Conservation (phyloP, 139 green algal species). For the Picocystis salinarum region DNA sequence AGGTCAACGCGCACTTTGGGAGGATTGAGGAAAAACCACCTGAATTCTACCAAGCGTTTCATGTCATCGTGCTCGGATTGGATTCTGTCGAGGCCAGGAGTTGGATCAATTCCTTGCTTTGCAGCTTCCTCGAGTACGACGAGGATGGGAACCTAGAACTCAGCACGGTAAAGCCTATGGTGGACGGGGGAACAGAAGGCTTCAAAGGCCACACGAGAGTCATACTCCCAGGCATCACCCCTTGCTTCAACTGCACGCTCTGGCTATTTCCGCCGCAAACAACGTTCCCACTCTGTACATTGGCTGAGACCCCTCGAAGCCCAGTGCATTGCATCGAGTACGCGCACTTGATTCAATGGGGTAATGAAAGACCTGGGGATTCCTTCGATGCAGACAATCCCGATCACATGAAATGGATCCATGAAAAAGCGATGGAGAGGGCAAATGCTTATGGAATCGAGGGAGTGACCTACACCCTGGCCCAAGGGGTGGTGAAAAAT, state of each 20-base stretch:
- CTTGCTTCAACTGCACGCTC: slow-evolving; percentile 98
- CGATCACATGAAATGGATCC: slow-evolving; percentile 94
- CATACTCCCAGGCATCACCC: slow-evolving; percentile 82
- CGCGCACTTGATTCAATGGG: slow-evolving; percentile 87
- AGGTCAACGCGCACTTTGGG: slow-evolving; percentile 62
- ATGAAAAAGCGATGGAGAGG: slow-evolving; percentile 43
- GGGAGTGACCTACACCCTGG: slow-evolving; percentile 18
- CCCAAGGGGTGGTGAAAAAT: slow-evolving; percentile 93
- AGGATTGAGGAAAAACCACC: slow-evolving; percentile 87
- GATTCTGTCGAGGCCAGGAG: slow-evolving; percentile 89
- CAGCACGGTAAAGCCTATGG: slow-evolving; percentile 76
- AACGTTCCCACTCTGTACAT: slow-evolving; percentile 92
- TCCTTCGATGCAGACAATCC: slow-evolving; percentile 85
- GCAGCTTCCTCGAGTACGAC: slow-evolving; percentile 83
- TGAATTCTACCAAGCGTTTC: slow-evolving; percentile 80
- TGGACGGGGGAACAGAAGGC: slow-evolving; percentile 97
- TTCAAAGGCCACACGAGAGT: slow-evolving; percentile 95
- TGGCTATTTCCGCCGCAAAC: slow-evolving; percentile 97
- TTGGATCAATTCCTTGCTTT: slow-evolving; percentile 95
- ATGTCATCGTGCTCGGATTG: slow-evolving; percentile 85
- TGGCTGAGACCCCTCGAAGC: slow-evolving; percentile 52
- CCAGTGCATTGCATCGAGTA: slow-evolving; percentile 98
- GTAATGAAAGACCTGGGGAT: slow-evolving; percentile 38
- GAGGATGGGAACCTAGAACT: slow-evolving; percentile 55
- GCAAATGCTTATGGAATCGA: slow-evolving; percentile 72